Evolutionary conservation across 2,329 filamentous ascomycete species (phyloP), one percentile per base, ranked within the genome.

Genomic region (Clonostachys chloroleuca): DNA sequence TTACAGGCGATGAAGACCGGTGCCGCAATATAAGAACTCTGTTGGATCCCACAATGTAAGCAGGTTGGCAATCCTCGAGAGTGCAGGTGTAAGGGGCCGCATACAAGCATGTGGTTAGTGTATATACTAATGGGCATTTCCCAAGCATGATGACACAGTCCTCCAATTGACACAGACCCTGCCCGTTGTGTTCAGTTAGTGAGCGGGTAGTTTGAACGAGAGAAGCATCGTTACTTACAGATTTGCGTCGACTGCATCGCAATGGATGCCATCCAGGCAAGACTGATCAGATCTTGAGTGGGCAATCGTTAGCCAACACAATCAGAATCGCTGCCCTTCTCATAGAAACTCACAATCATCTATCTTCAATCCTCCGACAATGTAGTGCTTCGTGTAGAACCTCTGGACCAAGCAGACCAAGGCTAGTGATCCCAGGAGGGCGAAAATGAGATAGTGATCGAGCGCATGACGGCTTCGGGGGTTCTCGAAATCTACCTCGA

Each of bases 1-100:
- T 60, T 61, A 34, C 63, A 62, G n/a, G 64, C 48, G n/a, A 65
- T 59, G 46, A 66, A 70, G 30, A 69, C 51, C 7, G 55, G 54
- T 1, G 55, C 52, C 1, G 56, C 49, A 5, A 63, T 47, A 33
- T 61, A 62, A 10, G 24, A 30, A 30, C 24, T 30, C 24, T 30
- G 10, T 30, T 30, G 9, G 8, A 30, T 30, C 10, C 24, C 24
- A 30, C 24, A 30, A 30, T 30, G 9, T 30, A 30, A 30, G 24
- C 24, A 30, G 24, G 3, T 10, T 10, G 4, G 24, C 10, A 30
- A 10, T 3, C 3, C 10, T 30, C 3, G 24, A 30, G 8, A 2
- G 24, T 4, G 24, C 3, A 30, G 24, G 24, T 30, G 5, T 30
- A 3, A 30, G 6, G 34, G 16, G 12, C 12, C 3, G 45, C 52